phyloP scores from a whole-genome alignment of 1,139 yeast genomes.

The Candida sp. region DNA sequence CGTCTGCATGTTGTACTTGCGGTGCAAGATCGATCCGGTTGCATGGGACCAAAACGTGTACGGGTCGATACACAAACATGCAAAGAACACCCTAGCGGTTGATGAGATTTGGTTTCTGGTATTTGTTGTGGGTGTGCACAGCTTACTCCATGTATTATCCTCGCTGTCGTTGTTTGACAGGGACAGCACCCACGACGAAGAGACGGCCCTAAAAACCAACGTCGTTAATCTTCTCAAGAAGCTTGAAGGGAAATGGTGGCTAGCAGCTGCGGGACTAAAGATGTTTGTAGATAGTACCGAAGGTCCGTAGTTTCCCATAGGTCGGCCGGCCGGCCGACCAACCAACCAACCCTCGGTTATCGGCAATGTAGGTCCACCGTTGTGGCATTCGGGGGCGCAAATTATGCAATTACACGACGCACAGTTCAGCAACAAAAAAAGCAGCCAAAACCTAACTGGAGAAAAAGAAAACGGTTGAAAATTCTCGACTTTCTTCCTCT shows the following conservation, averaged over 20 bases:
- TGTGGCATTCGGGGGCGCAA: too few relatives aligned
- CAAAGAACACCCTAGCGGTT: background rate
- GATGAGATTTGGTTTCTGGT: slow-evolving; percentile 15
- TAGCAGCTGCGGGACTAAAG: background rate
- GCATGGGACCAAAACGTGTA: slow-evolving; percentile 16
- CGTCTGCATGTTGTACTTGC: slow-evolving; percentile 21
- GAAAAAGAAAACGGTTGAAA: too few relatives aligned
- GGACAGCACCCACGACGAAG: background rate
- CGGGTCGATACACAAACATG: slow-evolving; percentile 1
- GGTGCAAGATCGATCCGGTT: slow-evolving; percentile 28
- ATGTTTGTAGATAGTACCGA: background rate
- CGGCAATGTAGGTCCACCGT: too few relatives aligned
- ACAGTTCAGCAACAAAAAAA: too few relatives aligned
- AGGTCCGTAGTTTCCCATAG: too few relatives aligned
- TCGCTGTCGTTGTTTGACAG: slow-evolving; percentile 16
- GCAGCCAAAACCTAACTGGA: too few relatives aligned
- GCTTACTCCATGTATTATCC: slow-evolving; percentile 27
- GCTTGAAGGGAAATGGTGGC: slow-evolving; percentile 1
- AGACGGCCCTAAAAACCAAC: background rate
- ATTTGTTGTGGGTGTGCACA: slow-evolving; percentile 25
- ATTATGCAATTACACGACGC: too few relatives aligned
- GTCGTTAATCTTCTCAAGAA: background rate
- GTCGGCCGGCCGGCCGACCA: too few relatives aligned
- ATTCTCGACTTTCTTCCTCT: too few relatives aligned
- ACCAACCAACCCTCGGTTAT: too few relatives aligned